Evolutionary conservation across 768 basidiomycete genomes (phyloP).

Genomic region (Fibroporia radiculosa): DNA sequence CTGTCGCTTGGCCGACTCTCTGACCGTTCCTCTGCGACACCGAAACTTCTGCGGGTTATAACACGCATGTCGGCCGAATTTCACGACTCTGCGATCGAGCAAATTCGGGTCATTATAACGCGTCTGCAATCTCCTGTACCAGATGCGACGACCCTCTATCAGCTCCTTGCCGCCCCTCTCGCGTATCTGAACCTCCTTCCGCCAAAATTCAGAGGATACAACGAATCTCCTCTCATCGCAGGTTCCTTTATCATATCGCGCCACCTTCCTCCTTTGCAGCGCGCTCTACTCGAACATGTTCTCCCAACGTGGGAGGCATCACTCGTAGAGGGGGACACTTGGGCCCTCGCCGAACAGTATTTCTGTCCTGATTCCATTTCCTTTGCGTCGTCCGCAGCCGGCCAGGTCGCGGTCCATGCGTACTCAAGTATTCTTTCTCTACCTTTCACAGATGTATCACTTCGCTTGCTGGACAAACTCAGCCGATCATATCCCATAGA

Average conservation of each 20-base stretch:
- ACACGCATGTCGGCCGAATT: conserved; percentile 17
- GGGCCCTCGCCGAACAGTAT: conserved; percentile 50
- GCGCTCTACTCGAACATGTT: conserved; percentile 52
- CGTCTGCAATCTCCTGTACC: conserved; percentile 28
- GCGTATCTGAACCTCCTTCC: conserved; percentile 51
- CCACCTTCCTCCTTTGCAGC: conserved; percentile 52
- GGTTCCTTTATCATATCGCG: conserved; percentile 26
- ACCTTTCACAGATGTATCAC: conserved; percentile 39
- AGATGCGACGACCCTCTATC: conserved; percentile 43
- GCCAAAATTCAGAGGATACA: conserved; percentile 41
- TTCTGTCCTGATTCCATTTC: conserved; percentile 64
- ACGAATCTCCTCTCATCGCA: conserved; percentile 29
- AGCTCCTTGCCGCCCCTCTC: conserved; percentile 53
- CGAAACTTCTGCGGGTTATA: too few relatives aligned
- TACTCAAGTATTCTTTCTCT: conserved; percentile 58
- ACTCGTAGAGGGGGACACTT: conserved; percentile 42
- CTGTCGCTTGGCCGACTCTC: too few relatives aligned
- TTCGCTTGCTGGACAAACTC: conserved; percentile 49
- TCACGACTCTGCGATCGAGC: conserved; percentile 12
- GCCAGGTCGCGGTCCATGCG: conserved; percentile 47
- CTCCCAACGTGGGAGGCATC: conserved; percentile 59
- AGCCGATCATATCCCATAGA: conserved; percentile 60
- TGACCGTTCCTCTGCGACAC: too few relatives aligned
- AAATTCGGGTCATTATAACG: conserved; percentile 21
- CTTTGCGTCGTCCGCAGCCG: conserved; percentile 41